Evolutionary conservation across 306 rosid species (phyloP).

Genomic region (Delonix regia): DNA sequence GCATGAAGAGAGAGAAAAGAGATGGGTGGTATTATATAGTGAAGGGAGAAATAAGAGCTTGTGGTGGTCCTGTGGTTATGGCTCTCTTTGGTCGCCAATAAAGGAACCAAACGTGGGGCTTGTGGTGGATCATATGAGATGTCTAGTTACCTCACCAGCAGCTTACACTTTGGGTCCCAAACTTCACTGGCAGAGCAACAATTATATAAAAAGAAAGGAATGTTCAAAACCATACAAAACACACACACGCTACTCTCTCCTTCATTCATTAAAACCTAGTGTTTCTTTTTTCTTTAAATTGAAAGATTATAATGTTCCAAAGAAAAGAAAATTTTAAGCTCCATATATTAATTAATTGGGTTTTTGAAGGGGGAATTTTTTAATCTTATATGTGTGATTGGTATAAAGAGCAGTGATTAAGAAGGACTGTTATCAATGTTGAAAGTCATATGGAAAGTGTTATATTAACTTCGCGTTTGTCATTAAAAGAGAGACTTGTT

Average conservation of each 20-base stretch:
- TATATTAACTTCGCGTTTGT: background rate
- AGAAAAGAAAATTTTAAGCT: background rate
- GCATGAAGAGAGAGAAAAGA: conserved; percentile 31
- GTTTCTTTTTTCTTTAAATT: conserved; percentile 15
- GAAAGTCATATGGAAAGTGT: background rate
- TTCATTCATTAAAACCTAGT: background rate
- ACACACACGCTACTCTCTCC: conserved; percentile 19
- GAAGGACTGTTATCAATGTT: background rate
- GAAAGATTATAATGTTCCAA: background rate
- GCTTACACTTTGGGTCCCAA: conserved; percentile 49
- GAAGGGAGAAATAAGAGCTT: conserved; percentile 20
- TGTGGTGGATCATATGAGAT: conserved; percentile 53
- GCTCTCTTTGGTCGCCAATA: conserved; percentile 45
- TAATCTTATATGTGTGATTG: background rate
- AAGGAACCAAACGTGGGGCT: conserved; percentile 56
- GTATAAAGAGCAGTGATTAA: background rate
- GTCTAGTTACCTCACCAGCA: conserved; percentile 43
- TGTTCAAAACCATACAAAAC: conserved; percentile 46
- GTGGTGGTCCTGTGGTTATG: conserved; percentile 42
- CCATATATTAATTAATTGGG: background rate
- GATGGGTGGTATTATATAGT: conserved; percentile 30
- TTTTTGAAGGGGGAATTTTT: background rate
- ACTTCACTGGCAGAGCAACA: conserved; percentile 38
- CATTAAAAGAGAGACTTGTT: background rate
- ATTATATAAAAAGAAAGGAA: conserved; percentile 40